Base-by-base conservation (phyloP, 2,329 filamentous ascomycete genomes). In the Hypoxylon sp. region DNA sequence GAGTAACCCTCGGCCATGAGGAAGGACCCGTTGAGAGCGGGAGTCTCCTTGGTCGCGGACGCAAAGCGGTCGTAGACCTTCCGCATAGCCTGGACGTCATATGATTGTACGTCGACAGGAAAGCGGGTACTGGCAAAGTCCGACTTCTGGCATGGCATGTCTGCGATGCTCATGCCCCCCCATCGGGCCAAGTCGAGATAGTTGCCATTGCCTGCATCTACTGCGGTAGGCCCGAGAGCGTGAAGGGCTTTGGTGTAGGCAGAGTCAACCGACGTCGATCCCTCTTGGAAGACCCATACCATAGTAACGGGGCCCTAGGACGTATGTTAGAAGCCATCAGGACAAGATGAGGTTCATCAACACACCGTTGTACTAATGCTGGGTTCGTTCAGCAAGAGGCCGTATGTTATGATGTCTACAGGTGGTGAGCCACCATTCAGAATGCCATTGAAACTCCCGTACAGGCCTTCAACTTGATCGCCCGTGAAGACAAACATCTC, bases 401-500 rank as follows among this genome's bases (percentile, higher is more conserved):
- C 42, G 10, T 50, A 62, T n/a, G 51, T 63, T 2, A 66, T 29
- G 7, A 67, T 18, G 3, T 63, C 45, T 2, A 64, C 50, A 4
- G 60, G 57, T 29, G 42, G 59, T 3, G 42, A 23, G 20, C 37
- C 37, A n/a, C n/a, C n/a, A n/a, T 4, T 79, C 66, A 2, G 81
- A 69, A 27, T 79, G 60, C 4, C 65, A 48, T 84, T 84, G 23
- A 76, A 75, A 2, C 74, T 71, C 5, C 75, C 64, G 60, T 81
- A 84, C 6, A 84, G 69, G 4, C 69, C 70, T 58, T 81, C 79
- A 6, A 83, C 75, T 51, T 83, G 77, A 26, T 82, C 78, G 0
- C 79, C 77, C 3, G 71, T 76, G 59, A 79, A 83, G 18, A 76
- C 71, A 27, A 82, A 70, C 0, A 72, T 78, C 55, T 76, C 72